Conservation (phyloP, 345 rosid genomes). For the Stellera chamaejasme region DNA sequence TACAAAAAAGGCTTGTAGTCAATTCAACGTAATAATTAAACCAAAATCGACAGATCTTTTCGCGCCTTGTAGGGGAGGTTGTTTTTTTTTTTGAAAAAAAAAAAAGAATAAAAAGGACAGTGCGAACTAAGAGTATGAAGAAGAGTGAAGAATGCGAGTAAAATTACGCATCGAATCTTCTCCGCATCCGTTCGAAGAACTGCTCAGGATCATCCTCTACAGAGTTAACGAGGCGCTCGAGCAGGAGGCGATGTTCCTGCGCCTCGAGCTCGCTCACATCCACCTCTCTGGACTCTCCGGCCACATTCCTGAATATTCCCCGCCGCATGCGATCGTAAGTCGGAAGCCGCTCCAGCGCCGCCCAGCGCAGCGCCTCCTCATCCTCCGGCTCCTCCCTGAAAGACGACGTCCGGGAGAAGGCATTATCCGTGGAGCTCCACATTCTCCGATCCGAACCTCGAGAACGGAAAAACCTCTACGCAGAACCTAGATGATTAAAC, state of each 20-base stretch:
- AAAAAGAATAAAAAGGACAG: too few relatives aligned
- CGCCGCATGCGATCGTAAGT: constrained; percentile 65
- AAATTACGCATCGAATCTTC: constrained; percentile 71
- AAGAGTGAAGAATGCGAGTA: background rate
- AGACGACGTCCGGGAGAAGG: constrained; percentile 61
- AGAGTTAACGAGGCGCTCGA: constrained; percentile 64
- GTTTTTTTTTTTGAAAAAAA: too few relatives aligned
- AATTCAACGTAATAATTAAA: too few relatives aligned
- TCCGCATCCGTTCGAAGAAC: constrained; percentile 76
- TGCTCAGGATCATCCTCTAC: constrained; percentile 79
- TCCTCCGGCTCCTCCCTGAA: constrained; percentile 46
- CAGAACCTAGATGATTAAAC: background rate
- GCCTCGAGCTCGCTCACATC: constrained; percentile 57
- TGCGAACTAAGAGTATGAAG: background rate
- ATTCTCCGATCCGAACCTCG: constrained; percentile 23
- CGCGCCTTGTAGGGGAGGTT: too few relatives aligned
- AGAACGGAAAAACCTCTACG: background rate
- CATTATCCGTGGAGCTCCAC: constrained; percentile 89
- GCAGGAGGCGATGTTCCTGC: constrained; percentile 59
- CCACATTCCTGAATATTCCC: constrained; percentile 62
- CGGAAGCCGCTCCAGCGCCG: constrained; percentile 84
- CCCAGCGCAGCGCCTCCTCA: constrained; percentile 91
- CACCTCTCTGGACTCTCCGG: constrained; percentile 64
- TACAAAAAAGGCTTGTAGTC: too few relatives aligned
- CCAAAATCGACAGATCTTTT: too few relatives aligned